phyloP scores from a whole-genome alignment of 2,329 filamentous ascomycete genomes.

The Diplodia corticola region DNA sequence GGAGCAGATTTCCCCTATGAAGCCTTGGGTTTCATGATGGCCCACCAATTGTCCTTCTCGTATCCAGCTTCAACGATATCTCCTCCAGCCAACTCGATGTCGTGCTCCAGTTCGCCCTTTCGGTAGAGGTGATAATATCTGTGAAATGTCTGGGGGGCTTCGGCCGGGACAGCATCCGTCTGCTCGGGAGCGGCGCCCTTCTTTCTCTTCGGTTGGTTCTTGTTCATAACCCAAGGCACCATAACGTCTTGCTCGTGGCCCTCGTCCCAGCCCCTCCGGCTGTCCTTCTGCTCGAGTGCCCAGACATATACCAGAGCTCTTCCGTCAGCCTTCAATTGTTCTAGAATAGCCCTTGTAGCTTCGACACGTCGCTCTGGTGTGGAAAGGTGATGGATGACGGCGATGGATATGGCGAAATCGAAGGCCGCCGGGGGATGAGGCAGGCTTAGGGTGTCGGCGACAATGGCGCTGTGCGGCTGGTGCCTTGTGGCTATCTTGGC shows the following conservation, averaged over 20 bases:
- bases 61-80: conserved; percentile 78
- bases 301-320: conserved; percentile 81
- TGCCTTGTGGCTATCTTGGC: conserved; percentile 56
- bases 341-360: conserved; percentile 70
- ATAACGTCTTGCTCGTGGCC: conserved; percentile 85
- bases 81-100: conserved; percentile 74
- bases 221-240: conserved; percentile 84
- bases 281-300: conserved; percentile 88
- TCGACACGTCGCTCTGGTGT: conserved; percentile 71
- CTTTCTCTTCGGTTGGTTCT: conserved; percentile 28
- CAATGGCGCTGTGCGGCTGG: conserved; percentile 65
- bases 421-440: conserved; percentile 68
- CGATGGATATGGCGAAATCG: conserved; percentile 93
- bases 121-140: conserved; percentile 94
- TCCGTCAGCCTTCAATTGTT: conserved; percentile 53
- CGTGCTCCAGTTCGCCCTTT: conserved; percentile 80
- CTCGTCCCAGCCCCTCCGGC: conserved; percentile 85
- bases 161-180: conserved; percentile 25
- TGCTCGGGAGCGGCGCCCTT: conserved; percentile 30
- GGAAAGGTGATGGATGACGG: conserved; percentile 90
- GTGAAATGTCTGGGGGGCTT: conserved; percentile 63
- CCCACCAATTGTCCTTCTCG: conserved; percentile 99
- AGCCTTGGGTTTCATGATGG: conserved; percentile 52
- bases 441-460: conserved; percentile 81
- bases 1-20: not conserved